Conservation (phyloP, 2,329 filamentous ascomycete genomes). For the Neonectria hederae region DNA sequence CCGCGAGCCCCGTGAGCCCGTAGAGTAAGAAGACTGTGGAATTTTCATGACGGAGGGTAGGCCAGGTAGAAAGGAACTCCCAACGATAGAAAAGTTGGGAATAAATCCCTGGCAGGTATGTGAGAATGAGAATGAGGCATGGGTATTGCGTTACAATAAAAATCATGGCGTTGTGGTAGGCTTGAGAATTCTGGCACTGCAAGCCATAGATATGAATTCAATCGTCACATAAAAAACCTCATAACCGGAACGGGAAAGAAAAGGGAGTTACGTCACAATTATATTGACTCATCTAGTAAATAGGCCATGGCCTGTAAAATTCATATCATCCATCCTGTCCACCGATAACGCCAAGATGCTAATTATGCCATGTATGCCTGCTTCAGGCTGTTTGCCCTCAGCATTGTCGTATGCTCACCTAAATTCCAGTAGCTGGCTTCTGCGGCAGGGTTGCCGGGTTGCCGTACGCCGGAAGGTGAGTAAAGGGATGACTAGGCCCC, state of each 20-base stretch:
- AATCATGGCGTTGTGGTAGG: conserved; percentile 52
- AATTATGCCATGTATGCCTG: conserved; percentile 50
- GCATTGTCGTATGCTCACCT: conserved; percentile 47
- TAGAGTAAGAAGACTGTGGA: conserved; percentile 24
- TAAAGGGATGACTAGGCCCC: conserved; percentile 57
- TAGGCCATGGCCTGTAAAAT: conserved; percentile 41
- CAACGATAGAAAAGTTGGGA: conserved; percentile 30
- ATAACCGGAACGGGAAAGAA: conserved; percentile 10
- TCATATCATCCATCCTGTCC: conserved; percentile 48
- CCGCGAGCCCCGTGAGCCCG: conserved; percentile 57
- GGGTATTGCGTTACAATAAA: conserved; percentile 48
- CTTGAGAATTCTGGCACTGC: conserved; percentile 45
- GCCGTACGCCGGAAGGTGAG: conserved; percentile 65
- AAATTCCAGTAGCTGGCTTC: conserved; percentile 63
- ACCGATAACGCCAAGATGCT: conserved; percentile 53
- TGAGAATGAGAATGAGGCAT: conserved; percentile 37
- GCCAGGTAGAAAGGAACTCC: conserved; percentile 36
- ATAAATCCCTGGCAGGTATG: conserved; percentile 39
- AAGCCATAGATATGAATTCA: conserved; percentile 49
- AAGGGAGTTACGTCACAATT: conserved; percentile 39
- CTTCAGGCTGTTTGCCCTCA: conserved; percentile 38
- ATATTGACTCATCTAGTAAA: conserved; percentile 46
- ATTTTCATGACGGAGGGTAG: conserved; percentile 3
- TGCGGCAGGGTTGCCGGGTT: conserved; percentile 69
- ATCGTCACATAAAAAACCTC: conserved; percentile 43